Conservation (phyloP, 2,329 filamentous ascomycete genomes). For the Colletotrichum karsti region DNA sequence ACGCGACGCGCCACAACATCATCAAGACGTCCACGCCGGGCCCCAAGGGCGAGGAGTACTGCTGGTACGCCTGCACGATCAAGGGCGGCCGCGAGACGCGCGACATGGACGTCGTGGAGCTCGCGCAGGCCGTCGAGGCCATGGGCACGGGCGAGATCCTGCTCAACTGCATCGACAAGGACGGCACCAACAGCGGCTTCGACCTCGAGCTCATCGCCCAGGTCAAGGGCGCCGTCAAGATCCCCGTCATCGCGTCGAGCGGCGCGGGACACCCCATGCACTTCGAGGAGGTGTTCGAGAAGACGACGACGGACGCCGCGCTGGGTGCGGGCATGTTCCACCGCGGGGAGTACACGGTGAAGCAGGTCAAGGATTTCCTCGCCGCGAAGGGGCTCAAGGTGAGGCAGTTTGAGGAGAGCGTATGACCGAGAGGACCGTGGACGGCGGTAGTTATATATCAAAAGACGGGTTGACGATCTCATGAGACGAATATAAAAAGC, state of each 20-base stretch:
- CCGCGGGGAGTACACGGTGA: constrained; percentile 91
- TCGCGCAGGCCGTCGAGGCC: constrained; percentile 88
- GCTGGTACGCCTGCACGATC: constrained; percentile 98
- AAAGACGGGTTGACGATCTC: not conserved
- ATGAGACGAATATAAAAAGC: not conserved
- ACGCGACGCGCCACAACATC: constrained; percentile 77
- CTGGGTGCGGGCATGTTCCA: constrained; percentile 98
- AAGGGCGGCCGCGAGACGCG: constrained; percentile 95
- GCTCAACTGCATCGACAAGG: constrained; percentile 97
- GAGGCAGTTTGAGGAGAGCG: constrained; percentile 75
- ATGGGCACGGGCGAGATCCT: constrained; percentile 96
- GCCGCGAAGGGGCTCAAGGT: constrained; percentile 76
- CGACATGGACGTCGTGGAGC: constrained; percentile 90
- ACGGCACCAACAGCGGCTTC: constrained; percentile 94
- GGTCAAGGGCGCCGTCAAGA: constrained; percentile 86
- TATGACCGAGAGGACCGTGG: constrained; percentile 29
- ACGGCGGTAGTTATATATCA: not conserved
- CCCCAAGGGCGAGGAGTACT: constrained; percentile 79
- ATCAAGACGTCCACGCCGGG: constrained; percentile 76
- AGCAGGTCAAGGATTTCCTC: constrained; percentile 89
- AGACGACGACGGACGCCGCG: constrained; percentile 90
- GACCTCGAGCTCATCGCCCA: constrained; percentile 90
- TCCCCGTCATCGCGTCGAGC: constrained; percentile 94
- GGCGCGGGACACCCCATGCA: constrained; percentile 89
- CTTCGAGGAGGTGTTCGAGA: constrained; percentile 88